Conservation (phyloP, 2,329 filamentous ascomycete species). For the Daldinia eschscholtzii region DNA sequence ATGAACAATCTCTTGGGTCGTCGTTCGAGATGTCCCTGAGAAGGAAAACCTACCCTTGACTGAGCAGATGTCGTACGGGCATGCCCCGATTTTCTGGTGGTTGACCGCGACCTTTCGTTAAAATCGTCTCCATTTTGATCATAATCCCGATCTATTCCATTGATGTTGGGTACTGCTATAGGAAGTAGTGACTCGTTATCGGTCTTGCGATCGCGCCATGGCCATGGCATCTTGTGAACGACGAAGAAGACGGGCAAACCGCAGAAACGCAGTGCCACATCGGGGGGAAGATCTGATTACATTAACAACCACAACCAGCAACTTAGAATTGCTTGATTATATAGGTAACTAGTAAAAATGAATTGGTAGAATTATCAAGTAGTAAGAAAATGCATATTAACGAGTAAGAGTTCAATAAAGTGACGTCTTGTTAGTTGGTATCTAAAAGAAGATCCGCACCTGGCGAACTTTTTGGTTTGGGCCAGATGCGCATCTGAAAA, state of each 20-base stretch:
- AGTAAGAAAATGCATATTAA: slow-evolving; percentile 35
- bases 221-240: slow-evolving; percentile 55
- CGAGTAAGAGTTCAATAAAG: slow-evolving; percentile 12
- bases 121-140: slow-evolving; percentile 48
- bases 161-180: slow-evolving; percentile 52
- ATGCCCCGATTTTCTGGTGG: slow-evolving; percentile 54
- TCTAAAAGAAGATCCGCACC: slow-evolving; percentile 21
- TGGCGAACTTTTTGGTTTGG: slow-evolving; percentile 23
- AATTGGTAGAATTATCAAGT: slow-evolving; percentile 31
- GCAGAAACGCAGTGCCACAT: slow-evolving; percentile 44
- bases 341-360: slow-evolving; percentile 12
- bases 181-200: slow-evolving; percentile 55
- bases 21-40: slow-evolving; percentile 1
- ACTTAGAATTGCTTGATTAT: slow-evolving; percentile 15
- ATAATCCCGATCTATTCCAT: slow-evolving; percentile 49
- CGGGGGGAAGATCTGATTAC: slow-evolving; percentile 28
- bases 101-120: slow-evolving; percentile 53
- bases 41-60: slow-evolving; percentile 61
- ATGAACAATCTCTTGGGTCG: neutral
- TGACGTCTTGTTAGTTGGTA: neutral
- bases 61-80: slow-evolving; percentile 66
- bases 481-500: slow-evolving; percentile 41
- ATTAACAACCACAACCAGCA: slow-evolving; percentile 29
- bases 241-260: slow-evolving; percentile 41
- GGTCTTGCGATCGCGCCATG: slow-evolving; percentile 53